These are phyloP conservation scores for Aspergillus amoenus DNA, from an alignment of 2,329 filamentous ascomycete genomes.

Conservation along the genomic window DNA sequence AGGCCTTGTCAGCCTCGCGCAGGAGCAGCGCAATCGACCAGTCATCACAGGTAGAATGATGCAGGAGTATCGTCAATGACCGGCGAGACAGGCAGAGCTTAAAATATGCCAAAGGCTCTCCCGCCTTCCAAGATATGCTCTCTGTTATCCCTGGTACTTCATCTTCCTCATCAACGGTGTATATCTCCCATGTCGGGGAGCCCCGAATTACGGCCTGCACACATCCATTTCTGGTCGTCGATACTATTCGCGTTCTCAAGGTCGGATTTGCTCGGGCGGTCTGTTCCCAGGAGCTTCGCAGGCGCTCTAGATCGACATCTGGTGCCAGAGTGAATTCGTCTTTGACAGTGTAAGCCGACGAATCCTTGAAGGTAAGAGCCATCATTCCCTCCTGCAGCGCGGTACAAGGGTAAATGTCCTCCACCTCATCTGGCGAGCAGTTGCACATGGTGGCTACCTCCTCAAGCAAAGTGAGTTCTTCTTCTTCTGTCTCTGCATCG, in stretches of 20 bases:
- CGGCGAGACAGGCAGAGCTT: neutral
- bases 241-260: neutral
- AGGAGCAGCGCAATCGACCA: conserved; percentile 21
- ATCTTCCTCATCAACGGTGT: too few species aligned
- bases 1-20: conserved; percentile 11
- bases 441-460: neutral
- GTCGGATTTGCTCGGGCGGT: neutral
- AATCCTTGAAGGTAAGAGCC: neutral
- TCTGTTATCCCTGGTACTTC: too few species aligned
- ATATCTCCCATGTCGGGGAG: neutral
- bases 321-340: neutral
- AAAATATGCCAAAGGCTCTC: neutral
- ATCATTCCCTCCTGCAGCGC: neutral
- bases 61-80: neutral
- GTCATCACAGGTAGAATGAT: conserved; percentile 21
- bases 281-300: neutral
- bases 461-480: too few species aligned
- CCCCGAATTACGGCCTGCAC: neutral
- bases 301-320: neutral
- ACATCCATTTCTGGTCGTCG: neutral
- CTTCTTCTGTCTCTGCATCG: too few species aligned
- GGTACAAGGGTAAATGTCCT: neutral
- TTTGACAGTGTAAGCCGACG: neutral
- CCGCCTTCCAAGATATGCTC: neutral
- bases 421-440: neutral